Percentiles rank a stretch among this genome's conserved stretches.
These are phyloP conservation scores for Vaccinium corymbosum DNA, from an alignment of 148 eudicot species.

Conservation along the genomic window DNA sequence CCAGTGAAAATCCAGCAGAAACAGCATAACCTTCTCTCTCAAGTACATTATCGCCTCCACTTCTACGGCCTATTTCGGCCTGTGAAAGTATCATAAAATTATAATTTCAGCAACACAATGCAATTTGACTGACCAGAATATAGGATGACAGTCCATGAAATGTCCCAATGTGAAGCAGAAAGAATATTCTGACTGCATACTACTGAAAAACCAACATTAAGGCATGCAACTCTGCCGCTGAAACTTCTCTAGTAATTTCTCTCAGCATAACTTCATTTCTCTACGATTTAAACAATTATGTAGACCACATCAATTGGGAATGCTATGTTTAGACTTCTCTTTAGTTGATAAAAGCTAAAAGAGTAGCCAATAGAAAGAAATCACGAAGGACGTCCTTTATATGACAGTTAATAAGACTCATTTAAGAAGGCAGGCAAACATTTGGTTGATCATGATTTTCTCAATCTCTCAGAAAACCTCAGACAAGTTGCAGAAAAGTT, in stretches of 20 bases:
- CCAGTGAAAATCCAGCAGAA: slow-evolving; percentile 94
- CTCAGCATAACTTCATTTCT: background rate
- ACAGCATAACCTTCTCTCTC: slow-evolving; percentile 98
- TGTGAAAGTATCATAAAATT: slow-evolving; percentile 25
- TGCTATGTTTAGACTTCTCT: background rate
- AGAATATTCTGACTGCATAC: background rate
- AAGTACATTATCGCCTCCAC: slow-evolving; percentile 99
- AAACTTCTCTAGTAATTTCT: background rate
- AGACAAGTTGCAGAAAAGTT: slow-evolving; percentile 2
- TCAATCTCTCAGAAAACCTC: background rate
- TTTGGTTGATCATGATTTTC: background rate
- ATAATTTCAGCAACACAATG: background rate
- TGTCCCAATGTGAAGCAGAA: background rate
- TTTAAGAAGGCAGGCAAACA: background rate
- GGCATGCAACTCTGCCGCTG: background rate
- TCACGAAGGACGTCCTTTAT: background rate
- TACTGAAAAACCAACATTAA: background rate
- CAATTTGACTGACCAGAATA: background rate
- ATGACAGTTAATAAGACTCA: background rate
- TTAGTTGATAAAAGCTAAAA: background rate
- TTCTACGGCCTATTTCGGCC: slow-evolving; percentile 94
- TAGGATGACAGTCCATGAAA: slow-evolving; percentile 2
- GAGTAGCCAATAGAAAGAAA: background rate
- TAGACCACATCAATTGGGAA: background rate
- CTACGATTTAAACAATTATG: background rate